phyloP scores from a whole-genome alignment of 1,284 basidiomycete species.

The Ceratobasidium sp. region DNA sequence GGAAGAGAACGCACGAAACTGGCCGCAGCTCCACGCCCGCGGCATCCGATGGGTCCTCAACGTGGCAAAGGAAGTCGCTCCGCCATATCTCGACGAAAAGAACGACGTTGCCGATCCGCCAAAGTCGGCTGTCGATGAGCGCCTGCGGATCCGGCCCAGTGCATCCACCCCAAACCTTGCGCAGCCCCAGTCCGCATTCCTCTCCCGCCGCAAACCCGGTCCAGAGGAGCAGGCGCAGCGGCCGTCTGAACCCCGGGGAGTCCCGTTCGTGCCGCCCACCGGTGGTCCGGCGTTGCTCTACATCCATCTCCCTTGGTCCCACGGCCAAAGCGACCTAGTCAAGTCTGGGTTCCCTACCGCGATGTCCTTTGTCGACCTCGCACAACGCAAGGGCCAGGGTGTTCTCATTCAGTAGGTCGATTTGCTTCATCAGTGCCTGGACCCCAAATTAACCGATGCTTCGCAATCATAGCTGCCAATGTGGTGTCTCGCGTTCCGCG shows the following conservation, averaged over 20 bases:
- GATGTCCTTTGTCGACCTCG: constrained; percentile 83
- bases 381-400: constrained; percentile 76
- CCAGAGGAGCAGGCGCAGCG: constrained; percentile 30
- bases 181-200: constrained; percentile 62
- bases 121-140: constrained; percentile 53
- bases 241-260: constrained; percentile 10
- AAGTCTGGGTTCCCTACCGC: constrained; percentile 78
- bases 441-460: constrained; percentile 41
- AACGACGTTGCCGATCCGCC: constrained; percentile 53
- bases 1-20: constrained; percentile 90
- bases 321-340: constrained; percentile 90
- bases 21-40: constrained; percentile 72
- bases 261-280: constrained; percentile 62
- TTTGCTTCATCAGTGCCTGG: constrained; percentile 31
- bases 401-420: constrained; percentile 81
- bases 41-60: constrained; percentile 88
- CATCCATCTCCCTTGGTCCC: constrained; percentile 93
- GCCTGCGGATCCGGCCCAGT: constrained; percentile 62
- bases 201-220: constrained; percentile 54
- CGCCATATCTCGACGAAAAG: constrained; percentile 64
- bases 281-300: constrained; percentile 86
- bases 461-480: constrained; percentile 78
- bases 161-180: constrained; percentile 74
- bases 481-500: constrained; percentile 94
- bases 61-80: constrained; percentile 92